Base-by-base conservation (phyloP, 2,329 filamentous ascomycete species). In the Tolypocladium amazonense region DNA sequence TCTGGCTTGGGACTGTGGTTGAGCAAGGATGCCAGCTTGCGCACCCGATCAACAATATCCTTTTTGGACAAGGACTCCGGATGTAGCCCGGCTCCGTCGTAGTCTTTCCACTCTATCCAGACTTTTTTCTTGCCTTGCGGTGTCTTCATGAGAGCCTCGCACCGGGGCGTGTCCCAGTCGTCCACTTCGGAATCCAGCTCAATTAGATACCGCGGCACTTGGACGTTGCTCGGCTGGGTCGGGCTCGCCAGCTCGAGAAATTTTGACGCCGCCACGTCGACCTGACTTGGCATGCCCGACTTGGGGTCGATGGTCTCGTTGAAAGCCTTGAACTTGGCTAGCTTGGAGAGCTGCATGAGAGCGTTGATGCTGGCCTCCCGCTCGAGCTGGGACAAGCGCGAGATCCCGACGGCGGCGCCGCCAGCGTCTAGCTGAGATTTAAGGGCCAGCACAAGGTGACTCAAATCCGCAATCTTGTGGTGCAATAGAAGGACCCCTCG, bases 81-180 rank as follows among this genome's bases (percentile, higher is more conserved):
- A 9, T 67, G 63, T 33, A 71, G 65, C 0, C 68, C 71, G n/a
- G 74, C 70, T 5, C 61, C 63, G 45, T 75, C 74, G 61, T 79
- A 80, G 59, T 79, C 76, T 64, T 79, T 81, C 78, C 78, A 80
- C 62, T 81, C 78, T 9, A 81, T 72, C 78, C 78, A 80, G 0
- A 80, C 75, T 38, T 69, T 72, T 57, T 73, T 75, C 56, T 61
- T 67, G 7, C 71, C 74, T n/a, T 69, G 64, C 4, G 70, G 63
- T 4, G 71, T 67, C 41, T 66, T 70, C 60, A 79, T 70, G 23
- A 68, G 52, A 3, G 76, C 77, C 55, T 79, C 76, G 54, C 75
- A 77, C 27, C 77, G 69, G 2, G 72, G 67, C 3, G 67, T 64
- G 25, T 74, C 74, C 23, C 65, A 66, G 12, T 72, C 69, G 56